Base-by-base conservation (phyloP, 306 rosid species). In the Glycine latifolia region DNA sequence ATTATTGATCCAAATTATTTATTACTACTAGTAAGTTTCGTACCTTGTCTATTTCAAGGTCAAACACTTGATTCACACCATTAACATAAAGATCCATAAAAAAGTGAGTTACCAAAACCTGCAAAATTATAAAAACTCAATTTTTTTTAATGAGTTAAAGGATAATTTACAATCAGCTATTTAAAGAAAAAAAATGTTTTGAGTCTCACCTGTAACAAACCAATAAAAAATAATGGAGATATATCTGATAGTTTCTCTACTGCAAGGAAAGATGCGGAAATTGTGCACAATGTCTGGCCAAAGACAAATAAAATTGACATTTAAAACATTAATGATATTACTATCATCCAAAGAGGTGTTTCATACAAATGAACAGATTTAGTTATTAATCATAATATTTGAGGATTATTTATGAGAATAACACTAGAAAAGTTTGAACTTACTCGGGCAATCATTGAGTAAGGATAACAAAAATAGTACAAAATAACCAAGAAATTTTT, bases 1-100 rank as follows among this genome's bases (percentile, higher is more conserved):
- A 3, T 75, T 43, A 75, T 6, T 17, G 6, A 75, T 46, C 47
- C 9, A 46, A 7, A 58, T 66, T 46, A 44, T 20, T 20, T 20
- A 20, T 20, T 20, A 20, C 31, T 55, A 55, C 0, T 6, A 55
- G 31, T 5, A 55, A 6, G 76, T 47, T 46, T 14, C 74, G 35
- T 75, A 88, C 97, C 96, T 91, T 93, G 85, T 93, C 97, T 77
- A 93, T 93, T 73, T 91, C 94, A 43, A 93, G 70, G 81, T 93
- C 97, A 78, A 79, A 87, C 81, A 93, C 79, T 68, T 93, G 97
- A 86, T 56, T 56, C 33, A 56, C 33, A 15, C 62, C 33, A 16
- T 16, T 56, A 16, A 16, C 3, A 16, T 56, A 56, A 56, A 56
- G 2, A 1, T 16, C 62, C 33, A 16, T 16, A 8, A 56, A 16